Base-by-base conservation (phyloP, 2,329 filamentous ascomycete species). In the Colletotrichum sublineola region DNA sequence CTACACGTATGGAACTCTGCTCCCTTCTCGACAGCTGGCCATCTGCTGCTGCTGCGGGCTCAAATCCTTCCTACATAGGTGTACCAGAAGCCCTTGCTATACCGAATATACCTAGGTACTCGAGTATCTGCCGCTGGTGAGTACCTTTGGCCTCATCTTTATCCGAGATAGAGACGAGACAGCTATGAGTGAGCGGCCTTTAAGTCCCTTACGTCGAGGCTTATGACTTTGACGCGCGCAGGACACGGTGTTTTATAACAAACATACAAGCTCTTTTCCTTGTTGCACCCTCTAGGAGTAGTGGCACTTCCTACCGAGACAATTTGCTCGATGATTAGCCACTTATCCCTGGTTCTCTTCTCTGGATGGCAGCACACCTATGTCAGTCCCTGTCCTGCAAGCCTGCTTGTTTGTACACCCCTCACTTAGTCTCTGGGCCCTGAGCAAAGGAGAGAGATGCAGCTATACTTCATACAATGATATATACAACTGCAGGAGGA, bases 191-290 rank as follows among this genome's bases (percentile, higher is more conserved):
- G 33, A 24, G 24, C 24, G 6, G 1, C n/a, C 20, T 52, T n/a
- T n/a, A 42, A 24, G 48, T 53, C 44, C 38, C 33, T 48, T 63
- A 53, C 61, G 46, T 53, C 24, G 46, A 46, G 61, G 24, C 36
- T 12, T 33, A 42, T 63, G 11, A 11, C n/a, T 38, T 36, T 14
- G 61, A 4, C 18, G 18, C 46, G 24, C 46, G 11, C 20, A 52
- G 53, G 48, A 63, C 36, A 63, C 29, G 48, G 24, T 29, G n/a
- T n/a, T 53, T n/a, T 63, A 15, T 63, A 18, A 33, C 18, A 42
- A 8, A 42, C 8, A 20, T 46, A 55, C 12, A 52, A 38, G 7
- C 61, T 52, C 36, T n/a, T 42, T 52, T 24, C 61, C 61, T 31
- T 36, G 36, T 31, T 29, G n/a, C 24, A 53, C 18, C n/a, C 11